Evolutionary conservation across 1,284 basidiomycete species (phyloP).

Genomic region (Cerioporus squamosus): DNA sequence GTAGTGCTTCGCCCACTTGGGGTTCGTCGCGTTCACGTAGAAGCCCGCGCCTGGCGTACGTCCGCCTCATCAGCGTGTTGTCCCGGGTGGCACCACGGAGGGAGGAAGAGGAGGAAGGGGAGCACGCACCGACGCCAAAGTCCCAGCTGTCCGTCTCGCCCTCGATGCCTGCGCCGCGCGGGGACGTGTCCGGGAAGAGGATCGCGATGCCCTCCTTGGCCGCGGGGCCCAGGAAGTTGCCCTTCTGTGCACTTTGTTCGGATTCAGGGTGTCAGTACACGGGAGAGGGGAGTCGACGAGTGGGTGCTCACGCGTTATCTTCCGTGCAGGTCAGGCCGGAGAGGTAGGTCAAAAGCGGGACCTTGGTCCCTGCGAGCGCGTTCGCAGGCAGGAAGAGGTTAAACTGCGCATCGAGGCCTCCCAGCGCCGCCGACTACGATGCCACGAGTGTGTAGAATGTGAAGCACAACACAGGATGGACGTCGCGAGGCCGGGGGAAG

Average conservation of each 20-base stretch:
- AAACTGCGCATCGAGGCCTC: conserved; percentile 81
- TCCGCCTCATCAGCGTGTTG: not conserved
- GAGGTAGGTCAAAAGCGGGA: conserved; percentile 89
- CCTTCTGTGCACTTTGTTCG: conserved; percentile 83
- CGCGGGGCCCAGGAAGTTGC: conserved; percentile 81
- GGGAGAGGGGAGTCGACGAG: no score
- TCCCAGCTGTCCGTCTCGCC: conserved; percentile 92
- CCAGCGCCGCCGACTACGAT: conserved; percentile 66
- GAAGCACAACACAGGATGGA: not conserved
- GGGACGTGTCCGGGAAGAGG: conserved; percentile 96
- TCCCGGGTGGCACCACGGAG: no score
- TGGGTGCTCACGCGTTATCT: conserved; percentile 78
- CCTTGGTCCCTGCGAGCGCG: conserved; percentile 55
- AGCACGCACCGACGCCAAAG: conserved; percentile 73
- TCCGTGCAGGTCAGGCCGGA: conserved; percentile 96
- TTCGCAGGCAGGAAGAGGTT: conserved; percentile 89
- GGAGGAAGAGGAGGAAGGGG: no score
- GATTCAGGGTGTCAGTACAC: not conserved
- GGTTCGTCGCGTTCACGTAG: conserved; percentile 87
- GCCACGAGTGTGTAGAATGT: no score
- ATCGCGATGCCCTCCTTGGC: conserved; percentile 86
- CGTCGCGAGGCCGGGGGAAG: not conserved
- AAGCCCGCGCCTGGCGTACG: conserved; percentile 79
- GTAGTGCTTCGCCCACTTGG: conserved; percentile 84
- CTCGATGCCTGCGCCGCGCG: conserved; percentile 88